phyloP scores from a whole-genome alignment of 768 basidiomycete species.

The Collybia sp. region DNA sequence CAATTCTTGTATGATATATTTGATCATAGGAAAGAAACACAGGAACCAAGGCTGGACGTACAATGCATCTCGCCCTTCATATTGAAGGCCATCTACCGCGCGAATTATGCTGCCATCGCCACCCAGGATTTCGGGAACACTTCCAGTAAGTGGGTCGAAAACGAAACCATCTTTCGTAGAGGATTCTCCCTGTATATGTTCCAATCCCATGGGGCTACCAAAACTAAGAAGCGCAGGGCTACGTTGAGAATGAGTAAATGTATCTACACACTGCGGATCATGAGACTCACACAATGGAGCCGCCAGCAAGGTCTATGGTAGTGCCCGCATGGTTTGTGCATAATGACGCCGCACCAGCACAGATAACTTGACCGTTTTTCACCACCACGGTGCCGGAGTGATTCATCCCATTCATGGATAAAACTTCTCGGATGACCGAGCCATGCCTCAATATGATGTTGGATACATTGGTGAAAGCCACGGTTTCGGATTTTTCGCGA shows the following conservation, averaged over 20 bases:
- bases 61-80: slow-evolving; percentile 46
- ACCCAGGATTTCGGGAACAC: slow-evolving; percentile 33
- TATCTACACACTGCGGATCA: slow-evolving; percentile 65
- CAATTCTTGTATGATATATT: slow-evolving; percentile 39
- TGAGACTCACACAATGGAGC: slow-evolving; percentile 40
- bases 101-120: slow-evolving; percentile 38
- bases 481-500: slow-evolving; percentile 14
- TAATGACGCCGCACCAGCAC: slow-evolving; percentile 21
- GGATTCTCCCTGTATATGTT: slow-evolving; percentile 32
- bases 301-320: slow-evolving; percentile 59
- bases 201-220: not conserved
- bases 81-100: slow-evolving; percentile 63
- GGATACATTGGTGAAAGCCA: slow-evolving; percentile 54
- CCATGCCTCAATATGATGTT: slow-evolving; percentile 24
- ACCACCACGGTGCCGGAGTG: slow-evolving; percentile 37
- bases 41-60: slow-evolving; percentile 23
- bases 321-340: slow-evolving; percentile 2
- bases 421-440: slow-evolving; percentile 11
- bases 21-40: slow-evolving; percentile 1
- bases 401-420: slow-evolving; percentile 15
- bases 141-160: slow-evolving; percentile 40
- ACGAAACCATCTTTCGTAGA: slow-evolving; percentile 66
- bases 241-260: slow-evolving; percentile 46
- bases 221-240: slow-evolving; percentile 38
- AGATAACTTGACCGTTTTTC: slow-evolving; percentile 48